These are phyloP conservation scores for Halophytophthora batemanensis DNA, from an alignment of 352 stramenopile species.

Conservation along the genomic window DNA sequence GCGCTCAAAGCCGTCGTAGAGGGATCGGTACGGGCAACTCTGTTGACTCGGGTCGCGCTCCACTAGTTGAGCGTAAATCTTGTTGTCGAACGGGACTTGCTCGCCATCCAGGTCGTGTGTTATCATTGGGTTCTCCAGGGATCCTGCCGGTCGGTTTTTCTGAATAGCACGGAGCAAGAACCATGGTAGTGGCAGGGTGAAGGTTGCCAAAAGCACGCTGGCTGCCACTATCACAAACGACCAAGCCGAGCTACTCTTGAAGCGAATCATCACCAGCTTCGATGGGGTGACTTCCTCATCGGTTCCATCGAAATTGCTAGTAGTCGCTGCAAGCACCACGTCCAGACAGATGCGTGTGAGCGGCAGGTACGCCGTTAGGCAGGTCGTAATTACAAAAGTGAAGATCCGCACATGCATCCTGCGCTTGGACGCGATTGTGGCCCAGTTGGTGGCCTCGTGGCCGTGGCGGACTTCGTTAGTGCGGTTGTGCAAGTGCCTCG, in stretches of 20 bases:
- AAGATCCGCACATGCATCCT: constrained; percentile 26
- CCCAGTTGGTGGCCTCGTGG: constrained; percentile 33
- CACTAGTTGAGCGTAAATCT: constrained; percentile 37
- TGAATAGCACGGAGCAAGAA: constrained; percentile 25
- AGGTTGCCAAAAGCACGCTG: constrained; percentile 25
- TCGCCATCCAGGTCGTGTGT: constrained; percentile 43
- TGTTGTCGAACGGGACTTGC: constrained; percentile 30
- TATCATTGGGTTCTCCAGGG: constrained; percentile 27
- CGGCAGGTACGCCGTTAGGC: constrained; percentile 37
- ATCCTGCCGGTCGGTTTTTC: constrained; percentile 33
- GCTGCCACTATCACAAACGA: constrained; percentile 18
- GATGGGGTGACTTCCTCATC: constrained; percentile 4
- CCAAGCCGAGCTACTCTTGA: constrained; percentile 18
- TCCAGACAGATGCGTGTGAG: constrained; percentile 33
- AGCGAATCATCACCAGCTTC: too few relatives aligned
- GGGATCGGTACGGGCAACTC: constrained; percentile 38
- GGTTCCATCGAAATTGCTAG: not conserved
- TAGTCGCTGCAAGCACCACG: constrained; percentile 11
- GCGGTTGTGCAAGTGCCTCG: constrained; percentile 24
- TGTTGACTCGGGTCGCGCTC: constrained; percentile 33
- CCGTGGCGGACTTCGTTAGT: constrained; percentile 37
- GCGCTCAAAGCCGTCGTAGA: constrained; percentile 47
- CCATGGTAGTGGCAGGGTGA: constrained; percentile 29
- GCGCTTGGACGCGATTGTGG: constrained; percentile 24
- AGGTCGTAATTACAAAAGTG: constrained; percentile 35